phyloP scores from a whole-genome alignment of 2,329 filamentous ascomycete genomes.

The Verruconis gallopava region DNA sequence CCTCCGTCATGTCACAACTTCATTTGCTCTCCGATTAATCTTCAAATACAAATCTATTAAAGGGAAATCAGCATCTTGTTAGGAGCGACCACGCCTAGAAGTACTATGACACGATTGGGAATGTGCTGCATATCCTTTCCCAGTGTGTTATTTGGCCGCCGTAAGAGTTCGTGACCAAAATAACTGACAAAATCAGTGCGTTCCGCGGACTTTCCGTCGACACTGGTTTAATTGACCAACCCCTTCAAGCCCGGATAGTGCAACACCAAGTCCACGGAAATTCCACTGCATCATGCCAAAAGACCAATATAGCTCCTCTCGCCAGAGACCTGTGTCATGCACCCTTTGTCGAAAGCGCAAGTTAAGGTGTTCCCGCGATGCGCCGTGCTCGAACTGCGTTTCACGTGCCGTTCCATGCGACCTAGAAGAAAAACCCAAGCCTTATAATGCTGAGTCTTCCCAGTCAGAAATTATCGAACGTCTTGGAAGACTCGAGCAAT shows the following conservation, averaged over 20 bases:
- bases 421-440: conserved; percentile 9
- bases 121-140: too few species aligned
- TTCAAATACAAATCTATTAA: too few species aligned
- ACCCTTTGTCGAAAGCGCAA: conserved; percentile 18
- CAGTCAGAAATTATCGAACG: conserved; percentile 13
- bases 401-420: conserved; percentile 15
- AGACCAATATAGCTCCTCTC: not conserved
- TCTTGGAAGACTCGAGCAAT: conserved; percentile 13
- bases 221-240: not conserved
- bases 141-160: too few species aligned
- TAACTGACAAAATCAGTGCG: too few species aligned
- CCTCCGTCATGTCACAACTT: too few species aligned
- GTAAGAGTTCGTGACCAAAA: too few species aligned
- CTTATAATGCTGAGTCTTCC: not conserved
- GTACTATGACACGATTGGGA: too few species aligned
- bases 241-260: not conserved
- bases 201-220: too few species aligned
- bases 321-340: conserved; percentile 17
- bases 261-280: not conserved
- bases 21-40: too few species aligned
- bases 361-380: conserved; percentile 17
- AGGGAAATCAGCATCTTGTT: too few species aligned
- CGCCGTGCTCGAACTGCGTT: conserved; percentile 19
- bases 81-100: too few species aligned
- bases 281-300: not conserved